Percentiles rank a stretch among this genome's conserved stretches.
Conservation (phyloP, 768 basidiomycete species). For the Psilocybe sp. region DNA sequence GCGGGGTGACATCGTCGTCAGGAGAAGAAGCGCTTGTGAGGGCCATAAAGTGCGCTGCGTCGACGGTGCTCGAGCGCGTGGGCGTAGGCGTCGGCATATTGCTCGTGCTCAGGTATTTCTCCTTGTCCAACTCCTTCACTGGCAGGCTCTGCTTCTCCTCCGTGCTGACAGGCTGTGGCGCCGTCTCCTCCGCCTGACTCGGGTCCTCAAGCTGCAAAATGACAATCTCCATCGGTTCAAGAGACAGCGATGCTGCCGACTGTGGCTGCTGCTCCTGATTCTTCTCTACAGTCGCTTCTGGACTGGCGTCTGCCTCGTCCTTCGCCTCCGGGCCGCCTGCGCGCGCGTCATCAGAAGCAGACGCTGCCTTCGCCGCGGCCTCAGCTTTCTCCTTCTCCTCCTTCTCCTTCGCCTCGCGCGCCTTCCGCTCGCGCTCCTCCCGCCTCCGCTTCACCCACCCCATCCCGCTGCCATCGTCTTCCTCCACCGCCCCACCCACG, state of each 20-base stretch:
- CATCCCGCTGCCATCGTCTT: constrained; percentile 86
- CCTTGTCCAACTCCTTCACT: constrained; percentile 3
- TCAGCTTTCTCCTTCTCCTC: constrained; percentile 1
- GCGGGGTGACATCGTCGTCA: too few species aligned
- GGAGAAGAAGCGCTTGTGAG: neutral
- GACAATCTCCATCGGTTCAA: too few species aligned
- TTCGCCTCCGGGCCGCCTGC: too few species aligned
- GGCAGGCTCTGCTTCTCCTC: too few species aligned
- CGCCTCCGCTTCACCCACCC: constrained; percentile 65
- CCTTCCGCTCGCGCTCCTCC: constrained; percentile 39
- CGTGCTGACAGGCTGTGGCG: neutral
- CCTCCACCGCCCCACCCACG: constrained; percentile 42
- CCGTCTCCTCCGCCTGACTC: too few species aligned
- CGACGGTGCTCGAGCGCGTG: constrained; percentile 12
- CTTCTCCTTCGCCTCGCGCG: constrained; percentile 21
- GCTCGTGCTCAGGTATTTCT: constrained; percentile 9
- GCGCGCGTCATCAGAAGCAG: neutral
- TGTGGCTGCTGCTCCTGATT: too few species aligned
- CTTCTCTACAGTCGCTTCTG: too few species aligned
- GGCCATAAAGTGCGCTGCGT: neutral
- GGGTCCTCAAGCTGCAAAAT: too few species aligned
- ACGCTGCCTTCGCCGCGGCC: neutral
- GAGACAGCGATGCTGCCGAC: too few species aligned
- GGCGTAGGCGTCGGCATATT: constrained; percentile 18
- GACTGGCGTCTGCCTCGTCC: too few species aligned